Conservation (phyloP, 2,329 filamentous ascomycete genomes). For the Ceratocystis papillata region DNA sequence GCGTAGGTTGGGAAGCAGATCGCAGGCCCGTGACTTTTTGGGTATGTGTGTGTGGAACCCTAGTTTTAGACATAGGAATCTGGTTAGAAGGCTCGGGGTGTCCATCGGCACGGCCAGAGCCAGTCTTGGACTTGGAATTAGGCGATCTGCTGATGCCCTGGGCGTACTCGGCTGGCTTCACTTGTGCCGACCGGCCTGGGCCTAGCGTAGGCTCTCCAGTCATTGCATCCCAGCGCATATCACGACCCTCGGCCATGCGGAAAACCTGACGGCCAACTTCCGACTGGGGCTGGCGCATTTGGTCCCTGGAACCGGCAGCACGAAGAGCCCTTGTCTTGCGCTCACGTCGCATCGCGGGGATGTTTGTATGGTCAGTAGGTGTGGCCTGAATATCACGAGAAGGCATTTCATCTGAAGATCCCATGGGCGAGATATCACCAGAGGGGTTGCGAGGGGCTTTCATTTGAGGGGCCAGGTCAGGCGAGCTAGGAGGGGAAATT, state of each 20-base stretch:
- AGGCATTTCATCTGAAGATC: conserved; percentile 34
- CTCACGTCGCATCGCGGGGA: conserved; percentile 44
- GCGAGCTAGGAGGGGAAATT: conserved; percentile 49
- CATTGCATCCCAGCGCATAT: conserved; percentile 53
- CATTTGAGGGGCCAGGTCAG: conserved; percentile 32
- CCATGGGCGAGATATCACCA: conserved; percentile 43
- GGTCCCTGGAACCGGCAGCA: conserved; percentile 34
- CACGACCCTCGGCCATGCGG: conserved; percentile 26
- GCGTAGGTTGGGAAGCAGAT: conserved; percentile 14
- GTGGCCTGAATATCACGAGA: conserved; percentile 27
- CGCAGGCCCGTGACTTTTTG: conserved; percentile 35
- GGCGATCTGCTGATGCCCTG: conserved; percentile 30
- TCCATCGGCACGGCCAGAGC: neutral
- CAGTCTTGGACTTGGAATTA: neutral
- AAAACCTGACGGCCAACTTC: conserved; percentile 24
- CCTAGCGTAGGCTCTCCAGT: conserved; percentile 55
- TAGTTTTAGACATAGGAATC: neutral
- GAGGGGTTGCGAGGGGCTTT: neutral
- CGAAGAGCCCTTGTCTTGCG: conserved; percentile 29
- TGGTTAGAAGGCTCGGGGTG: neutral
- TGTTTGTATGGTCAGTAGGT: conserved; percentile 31
- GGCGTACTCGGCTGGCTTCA: conserved; percentile 43
- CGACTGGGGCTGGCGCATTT: conserved; percentile 25
- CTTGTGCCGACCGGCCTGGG: conserved; percentile 45
- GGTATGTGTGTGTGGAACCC: neutral